These are phyloP conservation scores for Metarhizium rileyi DNA, from an alignment of 2,329 filamentous ascomycete genomes.

Conservation along the genomic window DNA sequence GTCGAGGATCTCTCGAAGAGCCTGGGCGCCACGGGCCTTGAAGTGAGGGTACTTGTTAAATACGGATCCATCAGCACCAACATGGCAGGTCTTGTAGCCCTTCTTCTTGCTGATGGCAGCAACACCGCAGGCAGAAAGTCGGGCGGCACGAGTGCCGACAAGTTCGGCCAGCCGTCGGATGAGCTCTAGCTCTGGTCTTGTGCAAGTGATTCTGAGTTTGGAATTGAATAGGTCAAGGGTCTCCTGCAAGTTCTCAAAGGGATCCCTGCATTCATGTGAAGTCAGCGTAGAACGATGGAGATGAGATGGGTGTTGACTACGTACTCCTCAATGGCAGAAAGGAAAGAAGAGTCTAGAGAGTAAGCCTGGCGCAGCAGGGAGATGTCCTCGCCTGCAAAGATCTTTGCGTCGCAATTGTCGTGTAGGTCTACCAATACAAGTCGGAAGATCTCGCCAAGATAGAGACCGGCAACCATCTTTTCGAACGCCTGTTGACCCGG, in stretches of 20 bases:
- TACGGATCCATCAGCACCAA: conserved; percentile 92
- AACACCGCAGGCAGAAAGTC: conserved; percentile 88
- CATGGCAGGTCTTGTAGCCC: conserved; percentile 76
- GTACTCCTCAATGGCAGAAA: conserved; percentile 83
- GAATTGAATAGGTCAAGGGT: conserved; percentile 73
- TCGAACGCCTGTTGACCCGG: conserved; percentile 93
- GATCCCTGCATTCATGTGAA: conserved; percentile 50
- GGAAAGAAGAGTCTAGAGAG: conserved; percentile 83
- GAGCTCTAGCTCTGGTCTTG: conserved; percentile 74
- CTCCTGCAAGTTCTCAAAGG: conserved; percentile 89
- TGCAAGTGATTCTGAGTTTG: conserved; percentile 62
- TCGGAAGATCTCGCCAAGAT: conserved; percentile 90
- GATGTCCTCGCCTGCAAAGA: conserved; percentile 81
- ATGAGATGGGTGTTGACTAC: conserved; percentile 17
- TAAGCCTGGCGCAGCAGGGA: conserved; percentile 76
- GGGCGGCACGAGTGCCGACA: conserved; percentile 88
- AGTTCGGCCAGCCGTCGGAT: conserved; percentile 83
- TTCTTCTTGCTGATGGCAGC: conserved; percentile 98
- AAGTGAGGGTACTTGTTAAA: conserved; percentile 99
- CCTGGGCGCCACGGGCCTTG: conserved; percentile 82
- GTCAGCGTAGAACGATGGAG: neutral
- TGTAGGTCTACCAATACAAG: conserved; percentile 77
- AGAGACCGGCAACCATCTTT: conserved; percentile 95
- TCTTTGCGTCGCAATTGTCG: conserved; percentile 61
- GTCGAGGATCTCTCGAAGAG: conserved; percentile 89